A percentile compares a stretch with the other conserved stretches of the same genome.
Conservation (phyloP, 1,284 basidiomycete species). For the Ceratobasidium sp. region DNA sequence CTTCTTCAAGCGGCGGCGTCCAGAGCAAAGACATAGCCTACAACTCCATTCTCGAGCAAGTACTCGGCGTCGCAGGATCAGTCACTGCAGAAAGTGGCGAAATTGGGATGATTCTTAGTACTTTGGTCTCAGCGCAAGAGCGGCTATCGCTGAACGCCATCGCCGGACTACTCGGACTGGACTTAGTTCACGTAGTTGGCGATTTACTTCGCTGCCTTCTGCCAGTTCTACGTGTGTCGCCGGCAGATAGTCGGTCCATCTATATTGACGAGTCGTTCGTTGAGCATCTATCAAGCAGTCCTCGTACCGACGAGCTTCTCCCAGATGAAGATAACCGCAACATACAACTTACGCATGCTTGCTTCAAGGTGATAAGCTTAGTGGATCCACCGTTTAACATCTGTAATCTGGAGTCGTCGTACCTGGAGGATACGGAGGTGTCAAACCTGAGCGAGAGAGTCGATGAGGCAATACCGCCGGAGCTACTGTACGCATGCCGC, state of each 20-base stretch:
- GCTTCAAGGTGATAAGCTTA: background rate
- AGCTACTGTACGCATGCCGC: background rate
- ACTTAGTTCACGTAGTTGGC: background rate
- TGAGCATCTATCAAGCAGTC: background rate
- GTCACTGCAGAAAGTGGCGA: background rate
- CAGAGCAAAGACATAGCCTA: background rate
- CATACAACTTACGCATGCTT: background rate
- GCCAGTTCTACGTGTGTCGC: background rate
- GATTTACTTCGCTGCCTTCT: background rate
- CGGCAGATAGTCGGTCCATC: background rate
- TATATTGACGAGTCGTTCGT: background rate
- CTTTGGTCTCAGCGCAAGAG: background rate
- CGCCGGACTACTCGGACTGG: background rate
- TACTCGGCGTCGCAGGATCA: background rate
- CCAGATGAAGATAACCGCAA: background rate
- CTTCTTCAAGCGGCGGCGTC: too few relatives aligned
- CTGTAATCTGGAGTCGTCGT: background rate
- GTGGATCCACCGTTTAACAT: background rate
- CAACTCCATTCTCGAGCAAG: background rate
- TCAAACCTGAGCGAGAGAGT: background rate
- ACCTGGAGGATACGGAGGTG: background rate
- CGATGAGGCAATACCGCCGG: background rate
- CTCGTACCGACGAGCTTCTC: background rate
- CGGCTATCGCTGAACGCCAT: background rate
- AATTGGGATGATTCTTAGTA: background rate